A percentile compares a stretch with the other conserved stretches of the same genome.
Evolutionary conservation across 345 rosid genomes (phyloP).

Genomic region (Heritiera fomes): DNA sequence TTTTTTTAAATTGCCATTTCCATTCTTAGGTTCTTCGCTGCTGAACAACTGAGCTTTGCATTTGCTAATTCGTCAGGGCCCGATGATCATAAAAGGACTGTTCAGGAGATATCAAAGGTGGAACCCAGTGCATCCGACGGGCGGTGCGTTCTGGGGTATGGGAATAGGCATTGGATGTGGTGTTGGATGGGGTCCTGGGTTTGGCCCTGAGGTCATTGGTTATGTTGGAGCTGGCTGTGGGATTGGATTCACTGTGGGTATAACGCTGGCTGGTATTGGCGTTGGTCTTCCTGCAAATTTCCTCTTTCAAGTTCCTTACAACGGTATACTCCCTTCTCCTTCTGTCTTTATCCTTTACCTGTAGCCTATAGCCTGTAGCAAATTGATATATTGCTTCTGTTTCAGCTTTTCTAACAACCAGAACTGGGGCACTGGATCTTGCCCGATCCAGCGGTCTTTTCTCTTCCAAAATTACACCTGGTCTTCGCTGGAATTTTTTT

Average conservation of each 20-base stretch:
- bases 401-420: slow-evolving; percentile 52
- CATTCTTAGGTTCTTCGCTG: background rate
- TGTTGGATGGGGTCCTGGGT: slow-evolving; percentile 97
- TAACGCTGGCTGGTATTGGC: slow-evolving; percentile 81
- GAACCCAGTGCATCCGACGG: slow-evolving; percentile 92
- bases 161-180: slow-evolving; percentile 93
- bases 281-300: slow-evolving; percentile 83
- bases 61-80: slow-evolving; percentile 33
- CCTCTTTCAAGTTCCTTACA: slow-evolving; percentile 56
- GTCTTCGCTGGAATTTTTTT: slow-evolving; percentile 44
- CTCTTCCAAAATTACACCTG: slow-evolving; percentile 26
- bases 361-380: background rate
- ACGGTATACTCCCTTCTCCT: slow-evolving; percentile 36
- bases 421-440: slow-evolving; percentile 45
- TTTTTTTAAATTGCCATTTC: background rate
- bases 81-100: slow-evolving; percentile 78
- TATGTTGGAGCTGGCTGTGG: slow-evolving; percentile 95
- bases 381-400: slow-evolving; percentile 9
- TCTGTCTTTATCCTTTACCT: background rate
- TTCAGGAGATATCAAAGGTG: slow-evolving; percentile 79
- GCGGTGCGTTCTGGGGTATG: slow-evolving; percentile 96
- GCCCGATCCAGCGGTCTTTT: slow-evolving; percentile 33
- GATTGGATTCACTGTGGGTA: slow-evolving; percentile 82
- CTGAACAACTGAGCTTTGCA: background rate
- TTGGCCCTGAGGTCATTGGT: slow-evolving; percentile 90